Conservation (phyloP, 2,329 filamentous ascomycete genomes). For the Zelopaecilomyces penicillatus region DNA sequence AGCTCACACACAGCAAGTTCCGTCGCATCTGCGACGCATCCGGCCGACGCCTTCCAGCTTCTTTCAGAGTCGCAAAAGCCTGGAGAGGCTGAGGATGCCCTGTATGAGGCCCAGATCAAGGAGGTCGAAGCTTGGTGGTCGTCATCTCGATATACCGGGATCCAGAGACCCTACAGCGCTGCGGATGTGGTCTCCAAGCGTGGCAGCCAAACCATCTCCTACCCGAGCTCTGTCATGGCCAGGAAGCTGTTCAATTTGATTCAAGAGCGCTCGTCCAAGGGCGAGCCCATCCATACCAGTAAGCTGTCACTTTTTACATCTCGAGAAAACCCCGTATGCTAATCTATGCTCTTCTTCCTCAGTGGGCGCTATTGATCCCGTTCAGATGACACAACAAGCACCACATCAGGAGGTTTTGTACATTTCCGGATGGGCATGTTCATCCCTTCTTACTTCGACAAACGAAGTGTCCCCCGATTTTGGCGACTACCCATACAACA, state of each 20-base stretch:
- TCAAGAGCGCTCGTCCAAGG: slow-evolving; percentile 65
- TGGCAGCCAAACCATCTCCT: slow-evolving; percentile 76
- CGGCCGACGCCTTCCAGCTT: slow-evolving; percentile 78
- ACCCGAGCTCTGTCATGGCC: slow-evolving; percentile 91
- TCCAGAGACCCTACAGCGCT: slow-evolving; percentile 84
- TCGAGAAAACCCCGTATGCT: background rate
- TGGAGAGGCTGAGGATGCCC: slow-evolving; percentile 70
- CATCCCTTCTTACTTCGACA: slow-evolving; percentile 81
- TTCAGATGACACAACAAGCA: slow-evolving; percentile 98
- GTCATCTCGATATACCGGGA: slow-evolving; percentile 74
- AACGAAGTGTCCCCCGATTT: slow-evolving; percentile 98
- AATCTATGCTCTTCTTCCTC: background rate
- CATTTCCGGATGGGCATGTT: slow-evolving; percentile 95
- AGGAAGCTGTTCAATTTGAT: slow-evolving; percentile 89
- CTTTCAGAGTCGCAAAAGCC: slow-evolving; percentile 70
- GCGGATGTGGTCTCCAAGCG: slow-evolving; percentile 90
- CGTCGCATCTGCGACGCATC: slow-evolving; percentile 19
- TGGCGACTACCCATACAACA: slow-evolving; percentile 98
- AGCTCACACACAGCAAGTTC: slow-evolving; percentile 9
- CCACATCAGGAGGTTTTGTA: slow-evolving; percentile 94
- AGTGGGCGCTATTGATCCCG: slow-evolving; percentile 98
- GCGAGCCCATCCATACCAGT: slow-evolving; percentile 91
- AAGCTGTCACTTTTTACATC: slow-evolving; percentile 22
- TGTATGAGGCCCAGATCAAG: slow-evolving; percentile 75
- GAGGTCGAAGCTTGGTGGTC: slow-evolving; percentile 90